Percentiles rank a stretch among this genome's conserved stretches.
Evolutionary conservation across 345 rosid genomes (phyloP).

Genomic region (Excoecaria agallocha): DNA sequence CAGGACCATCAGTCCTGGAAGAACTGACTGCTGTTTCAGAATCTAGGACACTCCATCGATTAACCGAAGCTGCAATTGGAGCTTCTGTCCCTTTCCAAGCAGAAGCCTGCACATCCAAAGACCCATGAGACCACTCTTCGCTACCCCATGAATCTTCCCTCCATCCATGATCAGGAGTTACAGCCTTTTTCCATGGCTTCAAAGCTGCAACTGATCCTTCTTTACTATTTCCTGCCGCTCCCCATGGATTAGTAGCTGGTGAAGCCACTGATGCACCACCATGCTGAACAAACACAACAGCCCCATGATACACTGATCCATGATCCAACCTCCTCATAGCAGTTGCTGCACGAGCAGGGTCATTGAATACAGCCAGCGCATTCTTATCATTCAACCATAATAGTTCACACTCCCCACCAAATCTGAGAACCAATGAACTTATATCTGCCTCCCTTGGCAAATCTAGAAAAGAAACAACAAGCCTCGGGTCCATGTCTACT

Average conservation of each 20-base stretch:
- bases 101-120: slow-evolving; percentile 39
- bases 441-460: slow-evolving; percentile 88
- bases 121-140: slow-evolving; percentile 45
- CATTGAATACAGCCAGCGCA: slow-evolving; percentile 82
- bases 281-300: slow-evolving; percentile 48
- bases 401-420: slow-evolving; percentile 96
- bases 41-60: slow-evolving; percentile 71
- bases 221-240: slow-evolving; percentile 35
- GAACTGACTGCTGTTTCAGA: slow-evolving; percentile 37
- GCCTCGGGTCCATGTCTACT: slow-evolving; percentile 96
- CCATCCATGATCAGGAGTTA: slow-evolving; percentile 51
- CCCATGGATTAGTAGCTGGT: slow-evolving; percentile 57
- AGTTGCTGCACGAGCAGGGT: slow-evolving; percentile 95
- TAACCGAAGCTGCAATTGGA: slow-evolving; percentile 50
- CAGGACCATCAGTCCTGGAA: slow-evolving; percentile 24
- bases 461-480: slow-evolving; percentile 80
- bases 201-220: slow-evolving; percentile 29
- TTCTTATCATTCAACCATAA: slow-evolving; percentile 94
- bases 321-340: slow-evolving; percentile 97
- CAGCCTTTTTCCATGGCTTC: slow-evolving; percentile 87
- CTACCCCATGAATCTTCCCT: slow-evolving; percentile 65
- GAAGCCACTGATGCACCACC: slow-evolving; percentile 32
- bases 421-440: slow-evolving; percentile 73
- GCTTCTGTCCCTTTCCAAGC: slow-evolving; percentile 52
- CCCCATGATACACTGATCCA: slow-evolving; percentile 78